Conservation (phyloP, 2,329 filamentous ascomycete genomes). For the Curvularia eragrostidis region DNA sequence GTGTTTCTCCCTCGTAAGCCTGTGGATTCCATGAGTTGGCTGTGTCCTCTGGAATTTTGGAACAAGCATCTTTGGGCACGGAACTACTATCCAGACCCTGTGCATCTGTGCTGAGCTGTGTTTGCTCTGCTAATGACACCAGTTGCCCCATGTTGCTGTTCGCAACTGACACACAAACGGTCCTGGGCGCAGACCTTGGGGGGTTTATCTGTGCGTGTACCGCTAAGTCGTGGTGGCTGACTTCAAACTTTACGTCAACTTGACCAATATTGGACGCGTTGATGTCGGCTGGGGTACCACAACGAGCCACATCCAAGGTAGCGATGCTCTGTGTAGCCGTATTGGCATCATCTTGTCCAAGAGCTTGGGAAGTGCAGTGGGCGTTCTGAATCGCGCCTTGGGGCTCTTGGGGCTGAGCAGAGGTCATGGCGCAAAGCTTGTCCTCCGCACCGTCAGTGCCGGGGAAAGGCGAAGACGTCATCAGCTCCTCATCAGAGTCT, state of each 20-base stretch:
- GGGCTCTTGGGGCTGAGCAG: conserved; percentile 26
- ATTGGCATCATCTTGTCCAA: conserved; percentile 16
- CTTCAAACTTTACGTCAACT: conserved; percentile 17
- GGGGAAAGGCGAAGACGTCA: conserved; percentile 38
- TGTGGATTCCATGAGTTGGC: neutral
- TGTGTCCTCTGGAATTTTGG: neutral
- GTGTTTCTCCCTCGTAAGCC: neutral
- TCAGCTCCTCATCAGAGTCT: conserved; percentile 45
- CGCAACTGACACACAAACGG: neutral
- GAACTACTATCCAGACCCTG: neutral
- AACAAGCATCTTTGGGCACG: neutral
- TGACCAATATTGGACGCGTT: conserved; percentile 13
- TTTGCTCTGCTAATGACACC: neutral
- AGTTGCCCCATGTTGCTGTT: neutral
- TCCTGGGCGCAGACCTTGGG: neutral
- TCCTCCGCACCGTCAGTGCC: conserved; percentile 21
- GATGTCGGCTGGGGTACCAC: conserved; percentile 19
- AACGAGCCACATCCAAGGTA: conserved; percentile 22
- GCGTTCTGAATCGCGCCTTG: conserved; percentile 28
- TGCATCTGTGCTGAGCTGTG: neutral
- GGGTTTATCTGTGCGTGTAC: neutral
- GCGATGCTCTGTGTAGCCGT: conserved; percentile 10
- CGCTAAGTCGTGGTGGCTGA: neutral
- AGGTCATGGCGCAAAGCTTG: conserved; percentile 30
- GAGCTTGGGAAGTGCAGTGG: conserved; percentile 24